phyloP scores from a whole-genome alignment of 768 basidiomycete species.

The Suillus spraguei region DNA sequence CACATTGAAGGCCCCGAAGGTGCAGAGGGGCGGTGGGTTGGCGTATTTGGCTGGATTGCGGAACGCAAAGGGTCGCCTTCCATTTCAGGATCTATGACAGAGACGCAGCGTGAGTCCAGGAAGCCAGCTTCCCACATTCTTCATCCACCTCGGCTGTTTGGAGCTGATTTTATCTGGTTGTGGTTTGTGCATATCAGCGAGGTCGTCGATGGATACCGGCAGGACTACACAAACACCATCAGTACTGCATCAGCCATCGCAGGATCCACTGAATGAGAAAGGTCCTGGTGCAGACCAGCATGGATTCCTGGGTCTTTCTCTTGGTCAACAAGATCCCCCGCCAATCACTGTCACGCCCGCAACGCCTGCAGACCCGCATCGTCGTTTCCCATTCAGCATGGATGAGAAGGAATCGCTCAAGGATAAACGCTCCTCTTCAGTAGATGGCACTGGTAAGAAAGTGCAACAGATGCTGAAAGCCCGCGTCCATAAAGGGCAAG shows the following conservation, averaged over 20 bases:
- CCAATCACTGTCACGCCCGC: constrained; percentile 67
- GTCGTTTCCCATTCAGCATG: constrained; percentile 23
- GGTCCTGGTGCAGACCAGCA: neutral
- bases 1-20: constrained; percentile 83
- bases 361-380: constrained; percentile 45
- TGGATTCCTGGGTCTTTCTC: constrained; percentile 8
- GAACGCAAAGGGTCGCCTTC: constrained; percentile 45
- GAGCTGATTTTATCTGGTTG: constrained; percentile 10
- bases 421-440: constrained; percentile 31
- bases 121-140: neutral
- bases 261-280: constrained; percentile 19
- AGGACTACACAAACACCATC: constrained; percentile 27
- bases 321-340: constrained; percentile 14
- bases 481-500: constrained; percentile 73
- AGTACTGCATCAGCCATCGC: constrained; percentile 17
- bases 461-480: constrained; percentile 76
- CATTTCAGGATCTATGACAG: constrained; percentile 16
- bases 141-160: neutral
- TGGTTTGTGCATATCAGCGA: constrained; percentile 20
- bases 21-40: constrained; percentile 79
- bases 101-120: constrained; percentile 27
- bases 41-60: constrained; percentile 86
- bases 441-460: constrained; percentile 64
- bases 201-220: constrained; percentile 33
- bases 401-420: constrained; percentile 18